These are phyloP conservation scores for Phialophora macrospora DNA, from an alignment of 2,329 filamentous ascomycete species.

Conservation along the genomic window DNA sequence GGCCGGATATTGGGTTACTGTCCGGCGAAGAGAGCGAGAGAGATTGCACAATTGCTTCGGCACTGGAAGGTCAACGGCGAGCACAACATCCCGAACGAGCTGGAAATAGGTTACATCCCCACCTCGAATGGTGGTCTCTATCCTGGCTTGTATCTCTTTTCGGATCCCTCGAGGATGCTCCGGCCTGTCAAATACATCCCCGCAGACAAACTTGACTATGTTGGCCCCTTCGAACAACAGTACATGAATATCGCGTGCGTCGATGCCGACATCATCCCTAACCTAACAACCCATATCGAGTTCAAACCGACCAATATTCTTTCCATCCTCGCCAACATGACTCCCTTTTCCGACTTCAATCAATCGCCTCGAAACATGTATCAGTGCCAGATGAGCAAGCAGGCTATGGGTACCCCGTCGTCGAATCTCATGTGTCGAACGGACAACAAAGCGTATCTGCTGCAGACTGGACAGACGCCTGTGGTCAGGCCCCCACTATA, in stretches of 20 bases:
- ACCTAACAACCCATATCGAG: constrained; percentile 90
- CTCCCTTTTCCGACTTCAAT: constrained; percentile 98
- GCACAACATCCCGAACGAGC: constrained; percentile 76
- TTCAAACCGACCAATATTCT: constrained; percentile 94
- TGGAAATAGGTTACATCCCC: constrained; percentile 92
- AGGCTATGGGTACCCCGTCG: constrained; percentile 96
- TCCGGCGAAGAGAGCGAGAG: constrained; percentile 77
- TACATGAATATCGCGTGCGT: constrained; percentile 97
- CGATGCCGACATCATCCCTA: constrained; percentile 84
- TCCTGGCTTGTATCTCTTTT: constrained; percentile 92
- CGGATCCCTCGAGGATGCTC: constrained; percentile 82
- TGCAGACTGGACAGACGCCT: constrained; percentile 95
- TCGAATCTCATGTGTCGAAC: constrained; percentile 83
- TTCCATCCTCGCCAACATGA: constrained; percentile 97
- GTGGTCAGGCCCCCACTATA: constrained; percentile 90
- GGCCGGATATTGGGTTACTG: constrained; percentile 90
- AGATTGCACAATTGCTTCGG: constrained; percentile 82
- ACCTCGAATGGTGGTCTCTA: constrained; percentile 91
- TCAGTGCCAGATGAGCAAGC: constrained; percentile 98
- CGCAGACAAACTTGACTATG: constrained; percentile 80
- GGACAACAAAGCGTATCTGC: constrained; percentile 94
- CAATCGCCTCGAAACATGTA: constrained; percentile 99
- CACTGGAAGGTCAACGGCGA: constrained; percentile 94
- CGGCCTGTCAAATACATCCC: constrained; percentile 91
- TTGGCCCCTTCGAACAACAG: constrained; percentile 93